Evolutionary conservation across 2,329 filamentous ascomycete species (phyloP), one percentile per base, ranked within the genome.

Genomic region (Phyllosticta capitalensis): DNA sequence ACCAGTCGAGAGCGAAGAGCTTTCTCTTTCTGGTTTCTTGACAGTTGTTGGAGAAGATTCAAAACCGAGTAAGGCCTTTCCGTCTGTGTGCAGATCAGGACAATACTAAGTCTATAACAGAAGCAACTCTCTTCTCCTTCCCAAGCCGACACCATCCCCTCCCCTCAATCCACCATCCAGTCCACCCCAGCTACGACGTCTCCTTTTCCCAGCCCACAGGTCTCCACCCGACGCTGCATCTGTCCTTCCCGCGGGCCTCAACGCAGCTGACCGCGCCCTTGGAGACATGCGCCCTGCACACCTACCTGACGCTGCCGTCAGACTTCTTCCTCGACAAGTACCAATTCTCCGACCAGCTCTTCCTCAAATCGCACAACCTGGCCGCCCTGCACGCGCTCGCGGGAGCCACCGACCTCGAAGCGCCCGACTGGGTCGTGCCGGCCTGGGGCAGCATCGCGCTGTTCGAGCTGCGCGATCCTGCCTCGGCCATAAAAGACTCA

Each of bases 311-410:
- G 0, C 82, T 96, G 2, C 92, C 92, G 1, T 88, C 86, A 24
- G 75, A 80, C 54, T 79, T 96, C 63, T 96, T 97, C 73, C 83
- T 88, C 48, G 92, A 97, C 76, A 86, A 86, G 68, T 95, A 96
- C 74, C 90, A 95, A 72, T 81, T 96, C 62, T 79, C 78, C 22
- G 89, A 92, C 70, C 74, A 81, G 0, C 79, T 96, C 5, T 94
- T 95, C 74, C 80, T 95, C 28, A 73, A 83, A 3, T 92, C 90
- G 0, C 90, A 95, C 67, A 90, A 95, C 68, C 80, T 96, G 20
- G 78, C 80, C 2, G 77, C 82, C 1, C 75, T 95, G 49, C 84
- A 81, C 52, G 83, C 87, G 63, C 81, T 90, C 14, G 85, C 84
- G 24, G 82, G 88, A 12, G 89, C 90, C 20, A 88, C 92, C 6